Conservation (phyloP, 108 stramenopile genomes). For the Ochromonas danica region DNA sequence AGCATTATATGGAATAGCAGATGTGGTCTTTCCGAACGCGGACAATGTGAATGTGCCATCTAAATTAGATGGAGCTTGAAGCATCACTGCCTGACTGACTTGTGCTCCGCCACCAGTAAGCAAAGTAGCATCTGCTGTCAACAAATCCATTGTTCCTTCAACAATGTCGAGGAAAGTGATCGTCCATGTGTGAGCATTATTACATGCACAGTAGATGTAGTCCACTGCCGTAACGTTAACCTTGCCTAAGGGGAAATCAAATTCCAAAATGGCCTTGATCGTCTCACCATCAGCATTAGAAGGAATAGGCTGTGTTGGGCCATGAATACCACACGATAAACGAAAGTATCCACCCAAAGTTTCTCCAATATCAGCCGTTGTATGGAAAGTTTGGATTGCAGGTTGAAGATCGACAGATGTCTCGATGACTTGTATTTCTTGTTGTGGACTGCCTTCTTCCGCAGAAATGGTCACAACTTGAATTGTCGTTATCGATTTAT, state of each 20-base stretch:
- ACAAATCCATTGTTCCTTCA: conserved; percentile 36
- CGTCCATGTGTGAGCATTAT: conserved; percentile 66
- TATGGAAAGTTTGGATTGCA: conserved; percentile 28
- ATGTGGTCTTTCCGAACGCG: neutral
- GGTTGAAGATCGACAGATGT: neutral
- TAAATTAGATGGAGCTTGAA: neutral
- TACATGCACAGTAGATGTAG: conserved; percentile 63
- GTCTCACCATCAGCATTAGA: conserved; percentile 19
- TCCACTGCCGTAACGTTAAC: conserved; percentile 47
- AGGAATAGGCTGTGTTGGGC: conserved; percentile 22
- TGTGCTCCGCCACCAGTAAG: conserved; percentile 43
- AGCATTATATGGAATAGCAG: conserved; percentile 25
- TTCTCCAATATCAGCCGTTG: conserved; percentile 10
- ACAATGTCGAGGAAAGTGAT: conserved; percentile 61
- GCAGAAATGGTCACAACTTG: conserved; percentile 1
- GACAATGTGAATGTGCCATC: neutral
- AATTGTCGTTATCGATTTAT: neutral
- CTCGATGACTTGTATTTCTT: neutral
- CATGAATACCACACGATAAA: neutral
- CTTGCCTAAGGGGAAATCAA: conserved; percentile 53
- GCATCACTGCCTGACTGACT: conserved; percentile 36
- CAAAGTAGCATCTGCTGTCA: conserved; percentile 38
- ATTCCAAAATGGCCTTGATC: conserved; percentile 50
- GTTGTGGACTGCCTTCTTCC: neutral
- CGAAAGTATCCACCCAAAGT: conserved; percentile 13